Base-by-base conservation (phyloP, 768 basidiomycete species). In the Kwoniella heveanensis region DNA sequence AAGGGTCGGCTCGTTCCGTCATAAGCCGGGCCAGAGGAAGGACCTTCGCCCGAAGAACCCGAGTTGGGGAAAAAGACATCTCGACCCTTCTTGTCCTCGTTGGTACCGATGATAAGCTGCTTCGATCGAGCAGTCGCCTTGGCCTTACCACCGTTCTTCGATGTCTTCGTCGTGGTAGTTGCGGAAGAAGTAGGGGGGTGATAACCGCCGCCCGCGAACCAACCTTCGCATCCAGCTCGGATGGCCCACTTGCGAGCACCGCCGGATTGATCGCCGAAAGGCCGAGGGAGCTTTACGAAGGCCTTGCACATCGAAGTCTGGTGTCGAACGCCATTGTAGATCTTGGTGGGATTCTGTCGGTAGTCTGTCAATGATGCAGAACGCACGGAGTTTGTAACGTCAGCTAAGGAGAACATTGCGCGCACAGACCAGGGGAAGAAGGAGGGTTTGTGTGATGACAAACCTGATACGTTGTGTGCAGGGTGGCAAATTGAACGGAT, bases 251-350 rank as follows among this genome's bases (percentile, higher is more conserved):
- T 77, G 22, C 77, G 66, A 27, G 76, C 74, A 30, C 72, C 71
- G 50, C 76, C 77, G 5, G 72, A 72, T 59, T 77, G 77, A 32
- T 80, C 79, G 17, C 79, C 79, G 64, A 73, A 77, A 19, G 74
- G 73, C 53, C 79, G 65, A 48, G 74, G 72, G 21, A 78, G 68
- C 52, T 78, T 77, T 60, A 76, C 72, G 59, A 80, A 78, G 0
- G 79, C 77, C 48, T 77, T 76, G 64, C 71, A 77, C 67, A 74
- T 71, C 53, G 77, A 77, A 0, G 77, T 76, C 55, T 74, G 72
- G 64, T 80, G 79, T 27, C 79, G 70, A 46, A 80, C 72, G 17
- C 79, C 79, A 67, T 80, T 78, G 72, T 80, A 80, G 49, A 80
- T 73, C 60, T 78, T 72, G 39, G 74, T 66, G 1, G 79, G 77